A percentile compares a stretch with the other conserved stretches of the same genome.
Evolutionary conservation across 1,284 basidiomycete genomes (phyloP).

Genomic region (Sphagnurus paluster): DNA sequence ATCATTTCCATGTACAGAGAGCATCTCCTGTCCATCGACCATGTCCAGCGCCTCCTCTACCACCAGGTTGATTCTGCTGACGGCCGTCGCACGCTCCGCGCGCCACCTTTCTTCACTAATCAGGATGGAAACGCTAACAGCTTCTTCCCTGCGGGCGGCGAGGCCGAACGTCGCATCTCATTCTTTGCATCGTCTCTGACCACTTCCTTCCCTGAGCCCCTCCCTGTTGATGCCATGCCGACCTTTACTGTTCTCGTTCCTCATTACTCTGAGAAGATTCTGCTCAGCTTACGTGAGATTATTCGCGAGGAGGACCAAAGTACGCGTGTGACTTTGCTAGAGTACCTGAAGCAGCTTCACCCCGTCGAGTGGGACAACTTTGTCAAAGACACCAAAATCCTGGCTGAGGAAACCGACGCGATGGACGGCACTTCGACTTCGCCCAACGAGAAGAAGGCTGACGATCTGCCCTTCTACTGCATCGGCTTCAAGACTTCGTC

Average conservation of each 20-base stretch:
- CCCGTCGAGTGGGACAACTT: conserved; percentile 99
- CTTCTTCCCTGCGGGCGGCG: conserved; percentile 93
- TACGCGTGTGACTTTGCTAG: conserved; percentile 91
- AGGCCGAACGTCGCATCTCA: conserved; percentile 94
- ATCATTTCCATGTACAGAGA: conserved; percentile 99
- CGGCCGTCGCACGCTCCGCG: conserved; percentile 86
- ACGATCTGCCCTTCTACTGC: conserved; percentile 99
- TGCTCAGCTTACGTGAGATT: conserved; percentile 92
- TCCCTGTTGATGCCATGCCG: conserved; percentile 95
- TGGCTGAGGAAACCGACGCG: conserved; percentile 88
- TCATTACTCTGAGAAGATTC: conserved; percentile 96
- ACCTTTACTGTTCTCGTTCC: conserved; percentile 96
- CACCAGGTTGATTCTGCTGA: conserved; percentile 89
- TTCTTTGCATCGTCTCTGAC: conserved; percentile 97
- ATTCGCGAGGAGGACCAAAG: conserved; percentile 96
- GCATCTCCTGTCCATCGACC: conserved; percentile 92
- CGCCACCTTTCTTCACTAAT: conserved; percentile 94
- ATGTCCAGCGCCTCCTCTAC: conserved; percentile 92
- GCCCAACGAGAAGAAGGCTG: conserved; percentile 82
- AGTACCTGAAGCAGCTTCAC: conserved; percentile 98
- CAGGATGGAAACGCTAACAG: conserved; percentile 78
- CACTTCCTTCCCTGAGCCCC: conserved; percentile 88
- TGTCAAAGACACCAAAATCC: conserved; percentile 99
- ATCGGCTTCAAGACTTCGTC: conserved; percentile 99
- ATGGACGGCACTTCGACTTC: conserved; percentile 56